phyloP scores from a whole-genome alignment of 148 eudicot species.

The Rhododendron kiyosumense region DNA sequence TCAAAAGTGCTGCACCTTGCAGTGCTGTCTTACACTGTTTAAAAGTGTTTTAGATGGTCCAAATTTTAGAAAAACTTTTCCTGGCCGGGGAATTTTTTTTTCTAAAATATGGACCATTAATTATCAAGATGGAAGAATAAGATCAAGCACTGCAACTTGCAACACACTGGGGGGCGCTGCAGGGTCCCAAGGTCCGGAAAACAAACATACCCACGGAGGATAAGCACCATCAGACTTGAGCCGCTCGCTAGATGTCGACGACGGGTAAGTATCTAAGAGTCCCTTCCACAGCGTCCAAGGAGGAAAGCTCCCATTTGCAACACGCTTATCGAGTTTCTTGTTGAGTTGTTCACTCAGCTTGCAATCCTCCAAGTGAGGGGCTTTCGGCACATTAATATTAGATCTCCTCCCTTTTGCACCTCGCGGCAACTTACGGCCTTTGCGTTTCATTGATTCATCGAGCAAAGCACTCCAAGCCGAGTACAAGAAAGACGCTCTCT shows the following conservation, averaged over 20 bases:
- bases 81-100: rapidly evolving
- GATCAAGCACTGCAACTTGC: no score
- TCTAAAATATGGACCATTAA: no score
- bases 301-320: slow-evolving; percentile 46
- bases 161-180: no score
- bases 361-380: slow-evolving; percentile 89
- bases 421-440: slow-evolving; percentile 8
- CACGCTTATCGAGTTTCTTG: slow-evolving; percentile 55
- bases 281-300: slow-evolving; percentile 97
- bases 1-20: no score
- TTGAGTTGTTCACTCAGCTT: slow-evolving; percentile 36
- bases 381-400: slow-evolving; percentile 40
- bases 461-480: slow-evolving; percentile 56
- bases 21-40: no score
- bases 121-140: no score
- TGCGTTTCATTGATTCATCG: slow-evolving; percentile 19
- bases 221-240: slow-evolving; percentile 63
- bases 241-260: slow-evolving; percentile 30
- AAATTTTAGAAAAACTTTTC: no score
- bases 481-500: slow-evolving; percentile 40
- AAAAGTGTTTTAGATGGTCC: no score
- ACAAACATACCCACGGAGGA: slow-evolving; percentile 68
- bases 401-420: slow-evolving; percentile 8
- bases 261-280: slow-evolving; percentile 39
- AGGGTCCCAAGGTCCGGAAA: no score